phyloP scores from a whole-genome alignment of 768 basidiomycete species.

The Tricholomella constricta region DNA sequence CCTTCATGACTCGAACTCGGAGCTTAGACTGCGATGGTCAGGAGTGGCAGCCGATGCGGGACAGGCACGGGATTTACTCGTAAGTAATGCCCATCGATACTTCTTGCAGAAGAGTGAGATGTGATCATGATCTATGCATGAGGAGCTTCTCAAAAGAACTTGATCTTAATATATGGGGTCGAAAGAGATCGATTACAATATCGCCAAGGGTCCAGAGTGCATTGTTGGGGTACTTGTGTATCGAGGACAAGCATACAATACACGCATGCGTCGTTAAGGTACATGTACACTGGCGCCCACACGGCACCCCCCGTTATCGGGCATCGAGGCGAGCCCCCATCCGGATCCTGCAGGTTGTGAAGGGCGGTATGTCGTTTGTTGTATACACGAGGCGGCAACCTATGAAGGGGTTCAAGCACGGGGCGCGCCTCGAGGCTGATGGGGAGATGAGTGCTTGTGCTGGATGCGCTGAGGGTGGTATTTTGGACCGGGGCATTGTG shows the following conservation, averaged over 20 bases:
- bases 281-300: too few relatives aligned
- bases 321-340: neutral
- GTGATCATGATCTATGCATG: neutral
- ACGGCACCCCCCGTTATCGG: too few relatives aligned
- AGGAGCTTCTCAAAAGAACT: too few relatives aligned
- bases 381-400: conserved; percentile 18
- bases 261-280: neutral
- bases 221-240: too few relatives aligned
- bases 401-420: neutral
- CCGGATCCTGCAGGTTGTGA: neutral
- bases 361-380: neutral
- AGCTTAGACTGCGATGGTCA: too few relatives aligned
- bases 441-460: neutral
- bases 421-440: conserved; percentile 11
- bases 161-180: too few relatives aligned
- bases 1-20: too few relatives aligned
- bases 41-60: neutral
- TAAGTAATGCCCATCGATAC: neutral
- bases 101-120: too few relatives aligned
- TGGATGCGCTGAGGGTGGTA: conserved; percentile 4
- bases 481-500: neutral
- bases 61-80: neutral
- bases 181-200: too few relatives aligned
- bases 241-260: too few relatives aligned
- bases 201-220: too few relatives aligned